Evolutionary conservation across 2,329 filamentous ascomycete species (phyloP), one percentile per base, ranked within the genome.

Genomic region (Coleophoma eucalyptorum): DNA sequence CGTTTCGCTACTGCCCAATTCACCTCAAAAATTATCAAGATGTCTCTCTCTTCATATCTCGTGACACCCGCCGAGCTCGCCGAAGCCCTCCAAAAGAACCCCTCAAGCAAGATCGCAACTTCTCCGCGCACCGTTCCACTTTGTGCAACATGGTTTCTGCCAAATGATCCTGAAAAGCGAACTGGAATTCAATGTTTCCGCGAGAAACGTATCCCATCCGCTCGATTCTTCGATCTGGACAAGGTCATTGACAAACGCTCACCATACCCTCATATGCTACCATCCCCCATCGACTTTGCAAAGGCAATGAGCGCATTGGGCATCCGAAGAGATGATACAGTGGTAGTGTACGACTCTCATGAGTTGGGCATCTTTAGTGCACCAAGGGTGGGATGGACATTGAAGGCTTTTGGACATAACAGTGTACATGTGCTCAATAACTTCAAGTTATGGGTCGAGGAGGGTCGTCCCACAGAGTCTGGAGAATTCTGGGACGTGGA

Each of bases 161-260:
- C 94, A 56, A 97, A 96, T 69, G 93, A 96, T 60, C 82, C 82
- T 49, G 86, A 91, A 55, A 89, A 82, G 20, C 46, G 46, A 33
- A 42, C 37, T 44, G 94, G 94, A 49, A 83, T 88, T 60, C 79
- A 94, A 57, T 83, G 86, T 41, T 99, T 93, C 75, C 81, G 84
- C 58, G 81, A 90, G 66, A 82, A 85, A 65, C 89, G 90, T 62
- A 94, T 99, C 56, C 93, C 92, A 19, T 85, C 86, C 63, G 87
- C 94, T 1, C 88, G 91, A 32, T 99, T 97, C 80, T 99, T 99
- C 69, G 92, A 99, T 69, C 79, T 99, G 49, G 94, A 99, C 71
- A 90, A 84, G 62, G 81, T 96, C 66, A 90, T 94, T 63, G 92
- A 99, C 70, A 84, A 85, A 58, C 83, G 84, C 60, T 96, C 88